Conservation (phyloP, 352 stramenopile species). For the Phytophthora tubulina region DNA sequence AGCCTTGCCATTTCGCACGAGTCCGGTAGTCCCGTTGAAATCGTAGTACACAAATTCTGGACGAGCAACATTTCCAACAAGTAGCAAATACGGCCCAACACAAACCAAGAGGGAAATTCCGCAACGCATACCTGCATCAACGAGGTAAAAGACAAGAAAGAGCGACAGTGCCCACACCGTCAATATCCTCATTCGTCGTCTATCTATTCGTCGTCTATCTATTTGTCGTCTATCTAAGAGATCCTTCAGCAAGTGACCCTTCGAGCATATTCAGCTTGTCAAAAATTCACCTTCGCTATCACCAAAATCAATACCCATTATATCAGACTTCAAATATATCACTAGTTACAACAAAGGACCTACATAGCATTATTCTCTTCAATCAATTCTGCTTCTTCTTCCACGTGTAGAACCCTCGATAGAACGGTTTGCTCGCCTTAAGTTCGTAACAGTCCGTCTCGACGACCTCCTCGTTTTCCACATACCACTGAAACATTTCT, state of each 20-base stretch:
- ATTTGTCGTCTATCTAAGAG: not conserved
- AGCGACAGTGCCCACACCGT: not conserved
- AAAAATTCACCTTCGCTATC: not conserved
- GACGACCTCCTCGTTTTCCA: constrained; percentile 43
- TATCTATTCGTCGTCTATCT: not conserved
- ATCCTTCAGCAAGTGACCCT: constrained; percentile 16
- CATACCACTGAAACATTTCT: constrained; percentile 70
- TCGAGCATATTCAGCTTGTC: constrained; percentile 12
- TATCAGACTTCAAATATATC: too few relatives aligned
- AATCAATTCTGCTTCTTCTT: constrained; percentile 32
- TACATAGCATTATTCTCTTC: not conserved
- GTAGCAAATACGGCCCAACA: not conserved
- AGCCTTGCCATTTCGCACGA: constrained; percentile 83
- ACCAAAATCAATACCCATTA: too few relatives aligned
- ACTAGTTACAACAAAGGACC: too few relatives aligned
- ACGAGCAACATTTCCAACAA: not conserved
- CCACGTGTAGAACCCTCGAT: constrained; percentile 41
- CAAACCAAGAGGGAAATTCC: not conserved
- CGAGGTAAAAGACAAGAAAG: not conserved
- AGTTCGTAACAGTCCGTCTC: constrained; percentile 59
- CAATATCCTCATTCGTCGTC: constrained; percentile 13
- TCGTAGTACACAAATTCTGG: constrained; percentile 90
- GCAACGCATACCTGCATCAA: constrained; percentile 15
- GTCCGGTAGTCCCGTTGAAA: constrained; percentile 86
- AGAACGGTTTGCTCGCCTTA: constrained; percentile 39